Evolutionary conservation across 2,329 filamentous ascomycete species (phyloP), one percentile per base, ranked within the genome.

Genomic region (Colletotrichum sp.): DNA sequence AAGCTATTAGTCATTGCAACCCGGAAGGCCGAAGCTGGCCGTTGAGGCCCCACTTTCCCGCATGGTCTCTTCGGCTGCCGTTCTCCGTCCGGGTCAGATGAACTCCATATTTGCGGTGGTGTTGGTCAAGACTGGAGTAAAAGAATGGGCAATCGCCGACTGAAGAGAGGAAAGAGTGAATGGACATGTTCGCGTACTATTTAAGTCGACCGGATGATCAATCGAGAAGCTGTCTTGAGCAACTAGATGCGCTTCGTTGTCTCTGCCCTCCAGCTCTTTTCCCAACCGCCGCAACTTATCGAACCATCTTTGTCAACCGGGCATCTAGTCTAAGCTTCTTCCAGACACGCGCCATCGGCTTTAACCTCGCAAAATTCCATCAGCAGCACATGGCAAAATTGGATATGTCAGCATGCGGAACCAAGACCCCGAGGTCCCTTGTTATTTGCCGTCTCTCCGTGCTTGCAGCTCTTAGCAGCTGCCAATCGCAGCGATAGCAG

Each of bases 391-490:
- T 72, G 26, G 24, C 60, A 69, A 21, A 60, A 60, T 5, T 43
- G 32, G 70, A 75, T 75, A 75, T 75, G 73, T 75, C 73, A 73
- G 73, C 73, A 75, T 65, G 64, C 73, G 73, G 70, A 75, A 68
- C 69, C 70, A 43, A 68, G 64, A 68, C 73, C 39, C 73, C 69
- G 73, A 68, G 52, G n/a, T 34, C 18, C 26, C 69, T 36, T 48
- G n/a, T 10, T 64, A 39, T 13, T 39, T 69, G 57, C 39, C 36
- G 55, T 21, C 52, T 18, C 21, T 59, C 52, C 52, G 52, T 26
- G 52, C 52, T 59, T 43, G 52, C 52, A 59, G 52, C 52, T 63
- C 60, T 63, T 39, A 32, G 16, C 64, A 67, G 36, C 64, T 70
- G 55, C 55, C 55, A 63, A 59, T 60, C 68, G 68, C 36, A 65